phyloP scores from a whole-genome alignment of 192 early-diverging fungal genomes.

The Dissophora ornata region DNA sequence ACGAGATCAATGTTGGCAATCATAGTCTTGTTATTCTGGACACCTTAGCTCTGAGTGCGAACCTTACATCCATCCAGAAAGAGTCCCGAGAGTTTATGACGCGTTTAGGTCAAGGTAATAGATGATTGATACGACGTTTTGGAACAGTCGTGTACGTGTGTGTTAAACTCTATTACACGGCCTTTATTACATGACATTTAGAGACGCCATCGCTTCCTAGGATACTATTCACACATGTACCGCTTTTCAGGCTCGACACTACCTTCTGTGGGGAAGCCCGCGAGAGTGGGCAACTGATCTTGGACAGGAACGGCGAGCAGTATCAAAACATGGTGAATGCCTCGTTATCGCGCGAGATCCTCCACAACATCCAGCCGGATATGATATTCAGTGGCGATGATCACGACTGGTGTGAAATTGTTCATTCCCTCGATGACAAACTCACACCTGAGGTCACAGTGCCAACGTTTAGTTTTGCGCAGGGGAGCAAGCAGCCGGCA shows the following conservation, averaged over 20 bases:
- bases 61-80: constrained; percentile 51
- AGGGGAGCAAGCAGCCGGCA: constrained; percentile 69
- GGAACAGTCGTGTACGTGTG: no score
- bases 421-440: constrained; percentile 44
- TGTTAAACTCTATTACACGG: no score
- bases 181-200: no score
- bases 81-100: constrained; percentile 64
- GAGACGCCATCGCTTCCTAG: constrained; percentile 50
- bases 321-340: constrained; percentile 86
- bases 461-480: constrained; percentile 75
- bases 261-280: constrained; percentile 79
- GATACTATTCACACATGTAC: constrained; percentile 89
- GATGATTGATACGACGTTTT: no score
- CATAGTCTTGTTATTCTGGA: constrained; percentile 81
- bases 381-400: constrained; percentile 91
- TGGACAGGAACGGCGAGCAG: constrained; percentile 80
- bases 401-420: constrained; percentile 87
- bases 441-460: constrained; percentile 59
- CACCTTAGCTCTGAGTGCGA: constrained; percentile 74
- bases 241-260: constrained; percentile 74
- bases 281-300: constrained; percentile 57
- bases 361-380: constrained; percentile 68
- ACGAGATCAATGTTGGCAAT: constrained; percentile 60
- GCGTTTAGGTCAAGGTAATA: constrained; percentile 50
- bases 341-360: constrained; percentile 65